These are phyloP conservation scores for Gnomoniopsis sp. DNA, from an alignment of 2,329 filamentous ascomycete species.

Conservation along the genomic window DNA sequence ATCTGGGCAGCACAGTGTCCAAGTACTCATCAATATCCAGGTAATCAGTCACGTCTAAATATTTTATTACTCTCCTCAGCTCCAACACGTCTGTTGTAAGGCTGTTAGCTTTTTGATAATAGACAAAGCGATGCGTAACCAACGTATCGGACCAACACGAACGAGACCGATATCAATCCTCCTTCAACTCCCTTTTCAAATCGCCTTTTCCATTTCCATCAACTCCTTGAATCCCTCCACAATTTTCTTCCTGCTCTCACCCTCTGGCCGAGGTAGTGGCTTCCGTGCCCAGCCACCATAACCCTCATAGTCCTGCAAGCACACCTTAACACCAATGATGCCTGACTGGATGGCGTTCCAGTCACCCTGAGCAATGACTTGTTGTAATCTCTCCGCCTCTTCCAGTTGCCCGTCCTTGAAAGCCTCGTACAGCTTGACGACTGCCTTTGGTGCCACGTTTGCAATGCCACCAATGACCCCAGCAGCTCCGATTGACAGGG, in stretches of 20 bases:
- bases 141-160: too few relatives aligned
- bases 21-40: too few relatives aligned
- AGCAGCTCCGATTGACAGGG: slow-evolving; percentile 64
- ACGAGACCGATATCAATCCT: neutral
- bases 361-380: slow-evolving; percentile 62
- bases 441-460: slow-evolving; percentile 63
- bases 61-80: too few relatives aligned
- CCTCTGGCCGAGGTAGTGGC: slow-evolving; percentile 36
- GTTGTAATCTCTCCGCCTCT: slow-evolving; percentile 55
- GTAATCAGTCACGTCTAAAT: too few relatives aligned
- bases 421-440: slow-evolving; percentile 50
- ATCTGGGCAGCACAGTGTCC: too few relatives aligned
- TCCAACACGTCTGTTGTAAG: too few relatives aligned
- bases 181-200: neutral
- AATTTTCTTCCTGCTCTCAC: neutral
- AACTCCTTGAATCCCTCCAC: slow-evolving; percentile 12
- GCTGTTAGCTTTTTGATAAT: too few relatives aligned
- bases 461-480: slow-evolving; percentile 70
- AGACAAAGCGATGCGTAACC: too few relatives aligned
- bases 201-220: slow-evolving; percentile 11
- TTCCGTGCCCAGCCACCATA: slow-evolving; percentile 61
- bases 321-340: slow-evolving; percentile 66
- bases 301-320: slow-evolving; percentile 57
- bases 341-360: slow-evolving; percentile 68
- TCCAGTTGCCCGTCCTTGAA: slow-evolving; percentile 49